Base-by-base conservation (phyloP, 2,329 filamentous ascomycete species). In the Zymoseptoria brevis region DNA sequence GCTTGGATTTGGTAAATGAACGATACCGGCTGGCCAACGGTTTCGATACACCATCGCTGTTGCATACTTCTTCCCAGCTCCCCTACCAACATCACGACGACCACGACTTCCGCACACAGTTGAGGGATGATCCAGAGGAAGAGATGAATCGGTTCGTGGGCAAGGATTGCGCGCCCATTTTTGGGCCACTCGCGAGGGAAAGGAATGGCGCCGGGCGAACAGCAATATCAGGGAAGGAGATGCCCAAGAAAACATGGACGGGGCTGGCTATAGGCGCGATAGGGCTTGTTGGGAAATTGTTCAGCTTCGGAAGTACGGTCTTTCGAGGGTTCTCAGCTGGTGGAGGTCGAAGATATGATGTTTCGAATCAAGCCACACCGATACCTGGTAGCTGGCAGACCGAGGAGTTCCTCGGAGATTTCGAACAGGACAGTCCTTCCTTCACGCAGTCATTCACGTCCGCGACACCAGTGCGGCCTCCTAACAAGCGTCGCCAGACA, bases 301-400 rank as follows among this genome's bases (percentile, higher is more conserved):
- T 90, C 82, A 83, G 91, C 66, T 94, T 96, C 68, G 96, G 92
- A 76, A 84, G 77, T 3, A 77, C 71, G 22, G 83, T 88, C 0
- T 95, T 96, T 69, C 82, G 83, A 57, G 92, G 92, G 0, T 96
- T 96, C 72, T 86, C 92, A 62, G 90, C 92, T 11, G 93, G 92
- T 7, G 90, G 88, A 2, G 93, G 92, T 8, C 80, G 79, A 60
- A 85, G 84, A 24, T 96, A 92, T 69, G 77, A 81, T 6, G 76
- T 89, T 35, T 62, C 53, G 48, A 52, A 56, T 16, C 61, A 59
- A 11, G 50, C 72, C 1, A 79, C 78, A 5, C 77, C 80, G 1
- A 66, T 83, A 2, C 83, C 83, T 0, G 83, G 82, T 24, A 73
- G 79, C 53, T 85, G 79, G 68, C 79, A 82, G 0, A 75, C 77